Percentiles rank a stretch among this genome's conserved stretches.
phyloP scores from a whole-genome alignment of 805 yeast genomes.

The Peterozyma toletana region DNA sequence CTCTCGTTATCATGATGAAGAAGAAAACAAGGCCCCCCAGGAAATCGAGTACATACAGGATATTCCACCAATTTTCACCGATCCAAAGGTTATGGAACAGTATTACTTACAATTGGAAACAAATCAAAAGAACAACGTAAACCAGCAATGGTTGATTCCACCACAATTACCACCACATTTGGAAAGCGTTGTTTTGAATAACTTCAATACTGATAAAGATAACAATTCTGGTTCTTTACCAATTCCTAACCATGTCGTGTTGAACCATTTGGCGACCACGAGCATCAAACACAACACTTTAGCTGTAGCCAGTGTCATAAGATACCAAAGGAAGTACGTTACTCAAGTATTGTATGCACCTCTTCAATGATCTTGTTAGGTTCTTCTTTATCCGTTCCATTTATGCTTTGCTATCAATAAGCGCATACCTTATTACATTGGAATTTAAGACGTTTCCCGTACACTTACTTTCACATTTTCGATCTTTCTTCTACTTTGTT shows the following conservation, averaged over 20 bases:
- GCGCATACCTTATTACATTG: too few relatives aligned
- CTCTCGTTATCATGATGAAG: slow-evolving; percentile 65
- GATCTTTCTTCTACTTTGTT: too few relatives aligned
- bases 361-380: slow-evolving; percentile 31
- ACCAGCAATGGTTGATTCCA: slow-evolving; percentile 64
- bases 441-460: too few relatives aligned
- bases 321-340: slow-evolving; percentile 83
- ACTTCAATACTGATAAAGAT: slow-evolving; percentile 57
- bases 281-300: slow-evolving; percentile 88
- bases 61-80: slow-evolving; percentile 79
- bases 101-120: slow-evolving; percentile 72
- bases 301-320: slow-evolving; percentile 86
- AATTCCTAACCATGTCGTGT: slow-evolving; percentile 90
- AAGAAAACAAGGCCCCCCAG: slow-evolving; percentile 19
- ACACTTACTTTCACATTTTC: too few relatives aligned
- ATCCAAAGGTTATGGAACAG: slow-evolving; percentile 82
- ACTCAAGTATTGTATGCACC: slow-evolving; percentile 94
- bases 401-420: too few relatives aligned
- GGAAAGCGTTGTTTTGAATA: slow-evolving; percentile 86
- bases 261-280: slow-evolving; percentile 93
- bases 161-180: slow-evolving; percentile 96
- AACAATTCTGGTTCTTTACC: slow-evolving; percentile 86
- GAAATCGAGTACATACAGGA: slow-evolving; percentile 49
- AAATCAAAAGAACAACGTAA: slow-evolving; percentile 51
- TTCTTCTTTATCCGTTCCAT: too few relatives aligned